Evolutionary conservation across 2,329 filamentous ascomycete species (phyloP).

Genomic region (Cladosporium phlei): DNA sequence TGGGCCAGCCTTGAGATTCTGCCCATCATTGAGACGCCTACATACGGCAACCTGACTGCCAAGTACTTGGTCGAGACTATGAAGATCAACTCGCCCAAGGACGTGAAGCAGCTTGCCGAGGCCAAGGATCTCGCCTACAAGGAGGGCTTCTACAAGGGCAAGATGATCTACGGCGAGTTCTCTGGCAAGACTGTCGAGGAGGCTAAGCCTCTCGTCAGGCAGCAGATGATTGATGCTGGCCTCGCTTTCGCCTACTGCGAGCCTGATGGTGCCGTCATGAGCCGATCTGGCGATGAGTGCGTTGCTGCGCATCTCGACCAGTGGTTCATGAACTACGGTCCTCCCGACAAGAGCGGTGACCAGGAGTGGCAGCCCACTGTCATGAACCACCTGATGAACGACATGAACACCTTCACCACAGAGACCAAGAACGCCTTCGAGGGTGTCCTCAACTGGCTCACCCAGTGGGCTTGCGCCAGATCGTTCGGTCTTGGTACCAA

Average conservation of each 20-base stretch:
- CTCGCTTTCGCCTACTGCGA: slow-evolving; percentile 90
- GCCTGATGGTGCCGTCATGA: slow-evolving; percentile 83
- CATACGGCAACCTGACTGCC: slow-evolving; percentile 79
- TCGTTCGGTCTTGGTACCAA: slow-evolving; percentile 90
- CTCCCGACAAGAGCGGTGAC: slow-evolving; percentile 59
- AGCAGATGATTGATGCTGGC: slow-evolving; percentile 68
- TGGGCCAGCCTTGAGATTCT: slow-evolving; percentile 89
- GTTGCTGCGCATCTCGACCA: slow-evolving; percentile 91
- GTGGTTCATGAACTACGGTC: slow-evolving; percentile 95
- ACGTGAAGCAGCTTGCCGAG: slow-evolving; percentile 81
- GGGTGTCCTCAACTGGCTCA: slow-evolving; percentile 84
- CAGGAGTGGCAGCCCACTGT: slow-evolving; percentile 72
- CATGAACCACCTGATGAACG: slow-evolving; percentile 64
- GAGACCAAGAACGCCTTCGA: slow-evolving; percentile 61
- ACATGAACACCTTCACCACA: slow-evolving; percentile 72
- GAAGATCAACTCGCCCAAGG: slow-evolving; percentile 96
- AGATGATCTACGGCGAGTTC: slow-evolving; percentile 81
- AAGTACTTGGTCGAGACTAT: slow-evolving; percentile 80
- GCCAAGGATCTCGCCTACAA: slow-evolving; percentile 97
- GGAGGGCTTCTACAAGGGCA: slow-evolving; percentile 94
- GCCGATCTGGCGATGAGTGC: slow-evolving; percentile 85
- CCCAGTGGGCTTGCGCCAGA: slow-evolving; percentile 90
- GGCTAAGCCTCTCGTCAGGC: slow-evolving; percentile 79
- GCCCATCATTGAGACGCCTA: slow-evolving; percentile 84
- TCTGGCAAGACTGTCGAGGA: slow-evolving; percentile 80